Evolutionary conservation across 164 flowering plant genomes (phyloP).

Genomic region (Aristolochia contorta): DNA sequence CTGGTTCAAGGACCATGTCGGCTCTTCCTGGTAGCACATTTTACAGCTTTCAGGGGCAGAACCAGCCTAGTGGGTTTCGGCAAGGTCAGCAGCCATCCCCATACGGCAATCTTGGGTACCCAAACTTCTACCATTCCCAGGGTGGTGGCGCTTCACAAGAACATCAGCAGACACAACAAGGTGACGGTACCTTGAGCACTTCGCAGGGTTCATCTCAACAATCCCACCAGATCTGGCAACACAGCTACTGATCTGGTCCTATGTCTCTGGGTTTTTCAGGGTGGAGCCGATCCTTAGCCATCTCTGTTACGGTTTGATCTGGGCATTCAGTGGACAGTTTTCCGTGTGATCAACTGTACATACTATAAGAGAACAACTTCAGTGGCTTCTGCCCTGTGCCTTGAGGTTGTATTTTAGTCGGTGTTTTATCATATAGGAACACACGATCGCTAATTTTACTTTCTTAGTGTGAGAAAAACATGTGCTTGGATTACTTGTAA

Average conservation of each 20-base stretch:
- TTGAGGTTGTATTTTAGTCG: slow-evolving; percentile 38
- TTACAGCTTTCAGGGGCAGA: slow-evolving; percentile 67
- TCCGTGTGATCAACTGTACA: slow-evolving; percentile 19
- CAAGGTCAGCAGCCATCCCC: slow-evolving; percentile 82
- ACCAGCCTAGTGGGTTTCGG: slow-evolving; percentile 52
- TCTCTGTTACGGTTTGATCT: slow-evolving; percentile 14
- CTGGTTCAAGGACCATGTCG: slow-evolving; percentile 68
- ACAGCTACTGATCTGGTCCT: slow-evolving; percentile 45
- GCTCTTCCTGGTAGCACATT: slow-evolving; percentile 63
- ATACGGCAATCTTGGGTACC: slow-evolving; percentile 54
- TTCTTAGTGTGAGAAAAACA: slow-evolving; percentile 6
- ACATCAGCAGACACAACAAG: slow-evolving; percentile 59
- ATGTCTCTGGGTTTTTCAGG: slow-evolving; percentile 32
- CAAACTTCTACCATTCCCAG: slow-evolving; percentile 77
- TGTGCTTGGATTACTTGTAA: slow-evolving; percentile 14
- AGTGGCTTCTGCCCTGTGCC: slow-evolving; percentile 37
- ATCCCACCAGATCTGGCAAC: slow-evolving; percentile 85
- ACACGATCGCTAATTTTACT: slow-evolving; percentile 29
- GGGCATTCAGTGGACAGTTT: slow-evolving; percentile 1
- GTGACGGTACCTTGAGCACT: slow-evolving; percentile 47
- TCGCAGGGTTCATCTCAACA: slow-evolving; percentile 75
- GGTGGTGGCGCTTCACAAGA: slow-evolving; percentile 55
- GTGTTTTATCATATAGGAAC: slow-evolving; percentile 24
- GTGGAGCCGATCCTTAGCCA: slow-evolving; percentile 23
- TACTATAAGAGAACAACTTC: slow-evolving; percentile 24